Evolutionary conservation across 176 grass and related monocot genomes (phyloP), one percentile per base, ranked within the genome.

Genomic region (Urochloa ruziziensis): DNA sequence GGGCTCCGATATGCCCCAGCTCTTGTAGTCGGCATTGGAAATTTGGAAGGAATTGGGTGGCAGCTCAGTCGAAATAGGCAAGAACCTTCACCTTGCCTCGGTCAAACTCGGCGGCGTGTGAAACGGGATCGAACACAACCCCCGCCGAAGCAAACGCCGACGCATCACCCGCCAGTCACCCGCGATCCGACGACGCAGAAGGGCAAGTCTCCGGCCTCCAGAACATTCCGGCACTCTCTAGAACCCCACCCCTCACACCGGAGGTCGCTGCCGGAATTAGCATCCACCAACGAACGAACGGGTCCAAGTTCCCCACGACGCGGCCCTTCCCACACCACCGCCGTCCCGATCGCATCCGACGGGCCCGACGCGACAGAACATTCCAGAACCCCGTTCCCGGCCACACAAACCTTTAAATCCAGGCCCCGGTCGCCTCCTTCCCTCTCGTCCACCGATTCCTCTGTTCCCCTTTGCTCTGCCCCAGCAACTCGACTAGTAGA

Each of bases 381-480:
- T 88, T 92, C 93, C 39, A 92, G 93, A 90, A 86, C 80, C 48
- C 44, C 21, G 67, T 32, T 73, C 56, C 29, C 0, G 6, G 0
- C 36, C 57, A 74, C 59, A 40, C 42, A 11, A 47, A 40, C 79
- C 51, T 91, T 85, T 85, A 79, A 79, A 64, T 46, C 37, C 24
- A 19, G 3, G 9, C 60, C 54, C 24, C 21, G 2, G 10, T 66
- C 37, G 69, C 47, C 42, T 44, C 73, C 23, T 18, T 81, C 51
- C 21, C 15, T 47, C 77, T 48, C 75, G 46, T 84, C 80, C 85
- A 56, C 62, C 40, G 7, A 21, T 68, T 64, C 35, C 19, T 62
- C 60, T 46, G 46, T 25, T 43, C 54, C 49, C 71, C 59, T 73
- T 37, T 56, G 32, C 77, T 21, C 77, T 82, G 72, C 40, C 44